Evolutionary conservation across 2,329 filamentous ascomycete species (phyloP).

Genomic region (Phialemoniopsis sp.): DNA sequence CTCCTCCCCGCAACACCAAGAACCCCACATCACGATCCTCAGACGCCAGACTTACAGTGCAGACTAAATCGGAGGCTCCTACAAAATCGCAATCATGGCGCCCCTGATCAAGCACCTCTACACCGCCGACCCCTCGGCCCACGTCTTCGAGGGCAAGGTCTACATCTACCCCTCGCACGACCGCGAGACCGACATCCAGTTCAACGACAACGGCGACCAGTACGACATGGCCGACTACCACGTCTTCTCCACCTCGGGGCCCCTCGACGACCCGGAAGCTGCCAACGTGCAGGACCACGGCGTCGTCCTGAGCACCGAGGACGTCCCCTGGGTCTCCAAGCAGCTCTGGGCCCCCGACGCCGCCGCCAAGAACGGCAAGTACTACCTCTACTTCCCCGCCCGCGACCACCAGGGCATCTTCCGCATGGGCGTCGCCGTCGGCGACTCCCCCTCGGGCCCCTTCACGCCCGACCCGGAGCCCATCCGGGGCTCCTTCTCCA

Average conservation of each 20-base stretch:
- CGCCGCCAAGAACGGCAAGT: conserved; percentile 59
- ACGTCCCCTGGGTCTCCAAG: conserved; percentile 73
- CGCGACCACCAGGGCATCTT: conserved; percentile 67
- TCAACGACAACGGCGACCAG: conserved; percentile 83
- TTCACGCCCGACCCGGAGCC: conserved; percentile 61
- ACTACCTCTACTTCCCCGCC: conserved; percentile 76
- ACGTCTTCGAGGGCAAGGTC: conserved; percentile 71
- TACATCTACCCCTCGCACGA: conserved; percentile 84
- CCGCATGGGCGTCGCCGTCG: conserved; percentile 68
- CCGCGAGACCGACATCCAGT: conserved; percentile 66
- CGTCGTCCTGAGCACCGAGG: conserved; percentile 57
- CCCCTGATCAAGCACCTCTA: conserved; percentile 72
- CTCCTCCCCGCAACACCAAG: no score
- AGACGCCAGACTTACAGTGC: conserved; percentile 4
- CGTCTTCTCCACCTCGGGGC: conserved; percentile 55
- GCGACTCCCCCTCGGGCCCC: conserved; percentile 62
- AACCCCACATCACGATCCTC: no score
- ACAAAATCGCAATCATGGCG: conserved; percentile 27
- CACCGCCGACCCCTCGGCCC: conserved; percentile 76
- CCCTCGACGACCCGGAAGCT: conserved; percentile 47
- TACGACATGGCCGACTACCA: conserved; percentile 85
- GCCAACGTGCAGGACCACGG: conserved; percentile 64
- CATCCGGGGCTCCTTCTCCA: conserved; percentile 68
- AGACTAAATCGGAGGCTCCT: background rate
- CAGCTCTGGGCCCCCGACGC: conserved; percentile 81